Base-by-base conservation (phyloP, 352 stramenopile genomes). In the Globisporangium paroecandrum region DNA sequence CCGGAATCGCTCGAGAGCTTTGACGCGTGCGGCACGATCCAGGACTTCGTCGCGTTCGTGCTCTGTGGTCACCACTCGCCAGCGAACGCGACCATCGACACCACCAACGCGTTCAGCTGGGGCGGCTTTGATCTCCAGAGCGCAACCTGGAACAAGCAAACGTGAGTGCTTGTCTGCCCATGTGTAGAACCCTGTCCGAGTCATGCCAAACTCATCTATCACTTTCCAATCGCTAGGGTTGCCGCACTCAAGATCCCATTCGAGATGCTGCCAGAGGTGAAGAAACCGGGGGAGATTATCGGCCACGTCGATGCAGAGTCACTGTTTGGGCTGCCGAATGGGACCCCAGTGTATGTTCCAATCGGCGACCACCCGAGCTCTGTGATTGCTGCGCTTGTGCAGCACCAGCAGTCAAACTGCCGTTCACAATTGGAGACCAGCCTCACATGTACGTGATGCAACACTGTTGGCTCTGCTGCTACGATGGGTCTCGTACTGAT, bases 331-430 rank as follows among this genome's bases (percentile, higher is more conserved):
- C 34, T 95, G 13, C 81, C 83, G 1, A 15, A 53, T 1, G 68
- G 68, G 0, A 72, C 71, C 6, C 65, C 63, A 3, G 83, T 95
- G 61, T 82, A 70, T 60, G 76, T 92, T 0, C 82, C 85, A 4
- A 93, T 93, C 73, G 87, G 87, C 9, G 87, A 95, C 64, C 87
- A 95, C 29, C 87, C 85, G 1, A 92, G 83, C 43, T 91, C 87
- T 3, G 82, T 95, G 4, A 32, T 89, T 41, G 82, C 84, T 0
- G 77, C 82, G 53, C 66, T 90, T 27, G 69, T 66, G 1, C 76
- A 87, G 54, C 68, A 78, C 4, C 57, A 84, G 47, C 70, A 77
- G 9, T 38, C 36, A 15, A 25, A 15, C 8, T 9, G 18, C 18
- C 58, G 71, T 22, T 43, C 68, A 13, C 32, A 62, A n/a, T 24